These are phyloP conservation scores for Fonsecaea erecta DNA, from an alignment of 2,329 filamentous ascomycete species.

Conservation along the genomic window DNA sequence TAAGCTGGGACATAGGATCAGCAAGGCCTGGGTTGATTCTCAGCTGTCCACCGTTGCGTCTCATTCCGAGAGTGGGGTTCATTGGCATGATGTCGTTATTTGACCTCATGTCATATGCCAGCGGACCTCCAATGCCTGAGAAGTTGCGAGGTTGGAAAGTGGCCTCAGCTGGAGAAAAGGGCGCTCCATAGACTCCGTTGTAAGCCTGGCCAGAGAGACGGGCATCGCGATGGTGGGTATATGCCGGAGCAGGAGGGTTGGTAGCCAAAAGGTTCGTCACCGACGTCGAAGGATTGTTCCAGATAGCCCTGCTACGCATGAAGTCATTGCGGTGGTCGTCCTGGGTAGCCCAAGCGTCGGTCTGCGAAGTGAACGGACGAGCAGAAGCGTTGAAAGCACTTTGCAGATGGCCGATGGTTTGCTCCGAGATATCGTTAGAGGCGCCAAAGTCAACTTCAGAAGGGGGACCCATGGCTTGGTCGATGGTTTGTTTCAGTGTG, in stretches of 20 bases:
- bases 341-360: slow-evolving; percentile 48
- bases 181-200: slow-evolving; percentile 30
- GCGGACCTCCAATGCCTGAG: slow-evolving; percentile 19
- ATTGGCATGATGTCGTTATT: slow-evolving; percentile 26
- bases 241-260: slow-evolving; percentile 24
- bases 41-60: slow-evolving; percentile 31
- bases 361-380: slow-evolving; percentile 48
- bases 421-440: slow-evolving; percentile 55
- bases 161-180: slow-evolving; percentile 30
- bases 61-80: slow-evolving; percentile 26
- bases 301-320: slow-evolving; percentile 42
- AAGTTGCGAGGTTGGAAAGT: slow-evolving; percentile 31
- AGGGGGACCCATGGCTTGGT: slow-evolving; percentile 60
- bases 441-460: slow-evolving; percentile 58
- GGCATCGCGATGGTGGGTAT: slow-evolving; percentile 29
- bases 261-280: slow-evolving; percentile 27
- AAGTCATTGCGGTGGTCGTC: slow-evolving; percentile 54
- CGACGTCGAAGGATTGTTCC: slow-evolving; percentile 37
- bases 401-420: slow-evolving; percentile 56
- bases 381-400: slow-evolving; percentile 59
- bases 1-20: slow-evolving; percentile 27
- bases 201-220: slow-evolving; percentile 32
- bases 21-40: slow-evolving; percentile 31
- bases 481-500: slow-evolving; percentile 65
- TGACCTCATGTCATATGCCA: slow-evolving; percentile 30